Evolutionary conservation across 2,329 filamentous ascomycete genomes (phyloP), one percentile per base, ranked within the genome.

Genomic region (Neospermospora avenae): DNA sequence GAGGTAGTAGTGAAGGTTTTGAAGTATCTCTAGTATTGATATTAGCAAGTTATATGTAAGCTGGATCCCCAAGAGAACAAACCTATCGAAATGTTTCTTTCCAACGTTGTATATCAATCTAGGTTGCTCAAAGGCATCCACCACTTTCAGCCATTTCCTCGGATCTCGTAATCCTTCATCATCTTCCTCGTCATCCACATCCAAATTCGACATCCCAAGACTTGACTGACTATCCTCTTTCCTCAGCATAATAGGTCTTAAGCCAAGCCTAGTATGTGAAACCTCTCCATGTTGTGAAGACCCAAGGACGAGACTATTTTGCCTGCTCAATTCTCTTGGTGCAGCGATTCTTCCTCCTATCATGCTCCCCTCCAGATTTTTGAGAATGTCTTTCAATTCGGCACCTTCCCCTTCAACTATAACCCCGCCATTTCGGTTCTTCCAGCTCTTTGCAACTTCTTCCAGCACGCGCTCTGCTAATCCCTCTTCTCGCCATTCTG

Each of bases 401-500:
- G 87, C 83, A 69, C 85, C 88, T 8, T 82, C 81, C 25, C 93
- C 93, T 56, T 97, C 91, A 2, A 99, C 90, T 65, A 99, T 96
- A 57, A 96, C 90, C 22, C 90, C 90, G 1, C 91, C 91, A 72
- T 90, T 92, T 61, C 88, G 82, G 67, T 88, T 90, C 78, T 97
- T 98, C 96, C 95, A 99, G 67, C 84, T 84, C 74, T 90, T 89
- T 1, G 95, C 93, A 7, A 93, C 85, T 74, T 98, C 95, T 70
- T 99, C 95, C 37, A 99, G 77, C 13, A 97, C 91, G 66, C 88
- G 88, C 74, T 99, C 96, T 2, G 93, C 95, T 34, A 97, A 79
- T 0, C 96, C 93, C 73, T 96, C 92, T 77, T 98, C 93, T 69
- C 93, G 85, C 95, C 95, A 99, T 86, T 87, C 91, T 59, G 93